Evolutionary conservation across 768 basidiomycete genomes (phyloP), one percentile per base, ranked within the genome.

Genomic region (Leccinum truebloodii): DNA sequence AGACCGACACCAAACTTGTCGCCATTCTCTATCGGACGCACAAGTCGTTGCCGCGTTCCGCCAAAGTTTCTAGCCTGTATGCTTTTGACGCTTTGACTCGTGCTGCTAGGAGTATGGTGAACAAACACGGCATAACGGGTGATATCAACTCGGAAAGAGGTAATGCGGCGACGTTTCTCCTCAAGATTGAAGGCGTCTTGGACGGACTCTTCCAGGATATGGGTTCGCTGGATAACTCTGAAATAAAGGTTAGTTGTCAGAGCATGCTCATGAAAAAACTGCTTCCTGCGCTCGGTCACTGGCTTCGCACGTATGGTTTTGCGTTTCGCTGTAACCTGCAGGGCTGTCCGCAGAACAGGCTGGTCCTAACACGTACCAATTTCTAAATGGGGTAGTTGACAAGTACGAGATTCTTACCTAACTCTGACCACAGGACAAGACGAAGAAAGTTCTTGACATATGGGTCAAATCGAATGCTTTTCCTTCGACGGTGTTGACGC

Each of bases 371-470:
- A 74, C 69, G 72, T 71, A 57, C 46, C 37, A 54, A 54, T 62
- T 46, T 59, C 53, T 54, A 7, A 26, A 67, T 72, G 70, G 68
- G 71, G 69, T 75, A 77, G 80, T 84, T 61, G 76, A 85, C 80
- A 63, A 59, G 63, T 64, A 67, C 65, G 63, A 63, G 58, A 58
- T 71, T 71, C 67, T 75, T 73, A 74, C 70, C 65, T 69, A 70
- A 70, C 67, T 76, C 62, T 64, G 62, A 71, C 60, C 72, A 76
- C 81, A 98, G 95, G 96, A 97, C 81, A 99, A 99, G 79, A 84
- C 92, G 51, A 89, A 90, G 81, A 98, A 98, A 77, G 87, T 99
- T 70, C 86, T 96, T 76, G 97, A 98, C 78, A 98, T 99, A 70
- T 99, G 96, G 96, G 83, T 82, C 69, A 96, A 95, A 76, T 85